phyloP scores from a whole-genome alignment of 2,329 filamentous ascomycete genomes.

The Fusarium irregulare region DNA sequence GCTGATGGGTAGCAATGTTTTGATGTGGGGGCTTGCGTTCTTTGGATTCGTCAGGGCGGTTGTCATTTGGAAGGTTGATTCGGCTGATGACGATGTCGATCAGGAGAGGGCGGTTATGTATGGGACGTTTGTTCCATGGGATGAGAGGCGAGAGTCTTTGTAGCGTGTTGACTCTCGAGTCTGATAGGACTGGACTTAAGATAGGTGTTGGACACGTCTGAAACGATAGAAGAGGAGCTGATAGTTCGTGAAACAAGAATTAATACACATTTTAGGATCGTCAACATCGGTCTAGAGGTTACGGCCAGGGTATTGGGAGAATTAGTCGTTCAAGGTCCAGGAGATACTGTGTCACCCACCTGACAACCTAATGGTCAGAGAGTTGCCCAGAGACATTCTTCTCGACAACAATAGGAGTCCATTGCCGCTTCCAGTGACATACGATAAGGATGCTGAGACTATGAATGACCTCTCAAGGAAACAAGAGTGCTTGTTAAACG shows the following conservation, averaged over 20 bases:
- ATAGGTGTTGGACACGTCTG: neutral
- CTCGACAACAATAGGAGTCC: neutral
- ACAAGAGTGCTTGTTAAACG: accelerated
- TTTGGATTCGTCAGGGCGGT: conserved; percentile 47
- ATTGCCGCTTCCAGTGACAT: neutral
- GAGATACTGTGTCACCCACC: no score
- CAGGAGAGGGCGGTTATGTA: conserved; percentile 25
- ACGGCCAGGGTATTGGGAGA: no score
- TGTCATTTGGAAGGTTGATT: conserved; percentile 45
- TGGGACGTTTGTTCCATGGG: conserved; percentile 38
- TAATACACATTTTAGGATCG: neutral
- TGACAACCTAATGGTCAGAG: neutral
- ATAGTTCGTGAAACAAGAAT: neutral
- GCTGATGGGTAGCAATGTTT: conserved; percentile 43
- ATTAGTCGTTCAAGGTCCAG: no score
- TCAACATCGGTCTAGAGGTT: neutral
- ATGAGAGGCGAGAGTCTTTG: conserved; percentile 17
- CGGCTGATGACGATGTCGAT: conserved; percentile 8
- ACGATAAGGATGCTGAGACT: neutral
- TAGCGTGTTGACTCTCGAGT: conserved; percentile 1
- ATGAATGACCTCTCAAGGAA: neutral
- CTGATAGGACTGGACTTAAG: neutral
- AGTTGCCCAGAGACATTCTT: neutral
- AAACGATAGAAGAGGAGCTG: neutral
- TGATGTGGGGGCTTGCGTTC: conserved; percentile 46